phyloP scores from a whole-genome alignment of 495 filamentous ascomycete species.

The Neurospora tetrasperma region DNA sequence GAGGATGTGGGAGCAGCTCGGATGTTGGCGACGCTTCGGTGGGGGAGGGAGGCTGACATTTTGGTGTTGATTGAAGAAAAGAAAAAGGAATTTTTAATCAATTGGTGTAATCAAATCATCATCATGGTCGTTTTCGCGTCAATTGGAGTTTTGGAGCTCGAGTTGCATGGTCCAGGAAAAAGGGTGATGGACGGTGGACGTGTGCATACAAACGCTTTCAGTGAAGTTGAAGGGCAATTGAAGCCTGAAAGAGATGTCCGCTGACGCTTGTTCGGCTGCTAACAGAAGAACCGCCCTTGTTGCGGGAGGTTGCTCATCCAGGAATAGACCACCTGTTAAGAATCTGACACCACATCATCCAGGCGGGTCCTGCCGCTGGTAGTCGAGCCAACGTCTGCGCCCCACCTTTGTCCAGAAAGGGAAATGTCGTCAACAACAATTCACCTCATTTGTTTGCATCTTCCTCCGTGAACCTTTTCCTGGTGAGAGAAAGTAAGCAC shows the following conservation, averaged over 20 bases:
- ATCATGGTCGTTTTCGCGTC: background rate
- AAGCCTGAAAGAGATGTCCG: background rate
- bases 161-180: background rate
- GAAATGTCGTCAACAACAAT: constrained; percentile 27
- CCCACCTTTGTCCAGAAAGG: constrained; percentile 9
- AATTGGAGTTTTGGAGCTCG: background rate
- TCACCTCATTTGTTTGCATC: background rate
- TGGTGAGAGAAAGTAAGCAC: background rate
- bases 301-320: too few relatives aligned
- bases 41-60: constrained; percentile 26
- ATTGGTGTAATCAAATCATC: background rate
- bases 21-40: constrained; percentile 43
- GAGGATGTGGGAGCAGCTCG: constrained; percentile 20
- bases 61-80: background rate
- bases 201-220: background rate
- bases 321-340: too few relatives aligned
- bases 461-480: background rate
- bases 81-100: background rate
- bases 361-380: background rate
- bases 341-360: background rate
- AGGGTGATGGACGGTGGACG: background rate
- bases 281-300: background rate
- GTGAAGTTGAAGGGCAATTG: background rate
- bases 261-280: background rate
- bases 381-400: background rate